Base-by-base conservation (phyloP, 2,329 filamentous ascomycete species). In the Scytalidium sp. region DNA sequence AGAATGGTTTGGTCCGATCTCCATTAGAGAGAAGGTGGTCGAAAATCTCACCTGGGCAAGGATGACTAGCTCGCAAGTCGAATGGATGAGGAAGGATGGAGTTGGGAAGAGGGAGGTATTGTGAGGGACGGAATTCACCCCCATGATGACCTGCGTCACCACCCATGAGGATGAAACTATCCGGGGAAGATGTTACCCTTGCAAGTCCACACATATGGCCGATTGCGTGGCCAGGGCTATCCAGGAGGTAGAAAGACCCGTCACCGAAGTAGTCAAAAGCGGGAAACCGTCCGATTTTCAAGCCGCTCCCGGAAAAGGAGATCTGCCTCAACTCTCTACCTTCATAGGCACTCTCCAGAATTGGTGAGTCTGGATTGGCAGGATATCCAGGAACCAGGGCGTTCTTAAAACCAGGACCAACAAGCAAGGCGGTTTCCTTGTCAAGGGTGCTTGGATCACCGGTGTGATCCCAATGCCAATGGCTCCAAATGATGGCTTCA, bases 181-280 rank as follows among this genome's bases (percentile, higher is more conserved):
- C 60, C 1, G 61, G 57, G 13, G 45, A 50, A 13, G 51, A n/a
- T 0, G 66, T 66, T 0, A 70, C 73, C 7, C 77, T 65, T 1
- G 74, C 77, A 0, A 81, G 65, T 3, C 67, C 78, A 50, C 70
- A 72, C n/a, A 78, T 64, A 56, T 79, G 76, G 1, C 74, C 75
- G 10, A 75, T 61, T 0, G 72, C 70, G 56, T 81, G 78, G 1
- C 80, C 80, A 0, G 78, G 77, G 3, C 72, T 70, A 54, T 78
- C 67, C 22, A 83, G 67, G 2, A 83, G 66, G 57, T 80, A 81
- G 55, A 83, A 79, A 19, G 66, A 72, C 1, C 78, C 79, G 56
- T 83, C 79, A 6, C 70, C 70, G 48, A 80, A 82, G 57, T 73
- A 81, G 56, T 82, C 79, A 32, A 66, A 63, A 1, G 75, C 75